Evolutionary conservation across 805 yeast genomes (phyloP).

Genomic region (Myxozyma mucilagina): DNA sequence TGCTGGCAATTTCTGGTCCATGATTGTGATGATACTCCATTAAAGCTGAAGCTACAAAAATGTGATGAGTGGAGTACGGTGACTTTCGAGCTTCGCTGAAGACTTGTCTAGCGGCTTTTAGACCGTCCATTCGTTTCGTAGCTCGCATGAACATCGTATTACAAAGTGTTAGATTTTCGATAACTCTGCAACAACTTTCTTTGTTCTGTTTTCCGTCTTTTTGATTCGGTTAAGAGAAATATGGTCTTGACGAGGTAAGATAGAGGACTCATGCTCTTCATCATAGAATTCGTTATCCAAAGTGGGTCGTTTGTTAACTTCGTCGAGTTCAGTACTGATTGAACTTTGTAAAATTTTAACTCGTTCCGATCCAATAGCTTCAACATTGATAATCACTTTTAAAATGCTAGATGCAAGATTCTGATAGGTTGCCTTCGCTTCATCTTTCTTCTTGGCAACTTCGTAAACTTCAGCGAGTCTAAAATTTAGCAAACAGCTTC

Average conservation of each 20-base stretch:
- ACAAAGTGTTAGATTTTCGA: slow-evolving; percentile 57
- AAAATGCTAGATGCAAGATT: slow-evolving; percentile 51
- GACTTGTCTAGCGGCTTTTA: slow-evolving; percentile 68
- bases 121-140: slow-evolving; percentile 63
- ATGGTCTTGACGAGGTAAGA: background rate
- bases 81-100: slow-evolving; percentile 71
- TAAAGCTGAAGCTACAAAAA: slow-evolving; percentile 78
- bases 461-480: slow-evolving; percentile 72
- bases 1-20: slow-evolving; percentile 60
- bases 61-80: slow-evolving; percentile 64
- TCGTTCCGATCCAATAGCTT: slow-evolving; percentile 31
- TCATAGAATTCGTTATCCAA: slow-evolving; percentile 2
- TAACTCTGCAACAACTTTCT: slow-evolving; percentile 34
- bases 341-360: background rate
- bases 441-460: slow-evolving; percentile 51
- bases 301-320: background rate
- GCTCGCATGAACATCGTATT: slow-evolving; percentile 72
- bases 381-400: slow-evolving; percentile 41
- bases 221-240: slow-evolving; percentile 13
- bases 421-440: slow-evolving; percentile 54
- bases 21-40: slow-evolving; percentile 70
- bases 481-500: slow-evolving; percentile 64
- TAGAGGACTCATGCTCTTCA: background rate
- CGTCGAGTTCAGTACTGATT: slow-evolving; percentile 16
- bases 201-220: slow-evolving; percentile 25